Evolutionary conservation across 192 early-diverging fungal genomes (phyloP).

Genomic region (Dispira parvispora): DNA sequence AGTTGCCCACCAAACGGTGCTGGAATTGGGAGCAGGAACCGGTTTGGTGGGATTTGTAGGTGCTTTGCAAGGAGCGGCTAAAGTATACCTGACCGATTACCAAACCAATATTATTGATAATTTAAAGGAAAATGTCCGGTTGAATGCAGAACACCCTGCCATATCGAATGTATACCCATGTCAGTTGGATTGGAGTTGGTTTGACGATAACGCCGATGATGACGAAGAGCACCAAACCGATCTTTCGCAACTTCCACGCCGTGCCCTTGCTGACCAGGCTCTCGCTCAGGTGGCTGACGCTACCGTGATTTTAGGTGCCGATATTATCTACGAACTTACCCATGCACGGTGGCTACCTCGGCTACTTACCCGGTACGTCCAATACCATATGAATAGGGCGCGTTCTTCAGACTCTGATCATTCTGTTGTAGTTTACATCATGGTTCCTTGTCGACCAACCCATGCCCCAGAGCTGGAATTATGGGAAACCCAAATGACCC

Average conservation of each 20-base stretch:
- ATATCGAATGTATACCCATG: not conserved
- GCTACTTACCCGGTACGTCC: not conserved
- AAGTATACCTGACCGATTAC: constrained; percentile 1
- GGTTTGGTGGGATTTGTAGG: not conserved
- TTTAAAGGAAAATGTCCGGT: not conserved
- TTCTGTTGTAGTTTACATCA: too few species aligned
- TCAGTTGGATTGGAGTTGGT: constrained; percentile 10
- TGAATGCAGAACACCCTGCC: not conserved
- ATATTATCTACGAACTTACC: constrained; percentile 6
- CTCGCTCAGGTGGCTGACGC: too few species aligned
- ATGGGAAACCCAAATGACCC: too few species aligned
- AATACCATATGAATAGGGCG: too few species aligned
- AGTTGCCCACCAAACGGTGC: not conserved
- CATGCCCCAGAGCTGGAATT: too few species aligned
- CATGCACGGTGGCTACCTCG: not conserved
- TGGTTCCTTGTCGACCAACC: too few species aligned
- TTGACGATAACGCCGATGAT: not conserved
- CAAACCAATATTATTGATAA: not conserved
- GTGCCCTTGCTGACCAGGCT: too few species aligned
- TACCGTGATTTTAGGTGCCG: not conserved
- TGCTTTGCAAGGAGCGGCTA: not conserved
- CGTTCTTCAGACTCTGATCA: too few species aligned
- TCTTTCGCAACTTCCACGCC: too few species aligned
- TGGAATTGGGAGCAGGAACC: constrained; percentile 1
- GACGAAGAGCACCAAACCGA: too few species aligned